These are phyloP conservation scores for Trichoderma oligosporum DNA, from an alignment of 2,329 filamentous ascomycete species.

Conservation along the genomic window DNA sequence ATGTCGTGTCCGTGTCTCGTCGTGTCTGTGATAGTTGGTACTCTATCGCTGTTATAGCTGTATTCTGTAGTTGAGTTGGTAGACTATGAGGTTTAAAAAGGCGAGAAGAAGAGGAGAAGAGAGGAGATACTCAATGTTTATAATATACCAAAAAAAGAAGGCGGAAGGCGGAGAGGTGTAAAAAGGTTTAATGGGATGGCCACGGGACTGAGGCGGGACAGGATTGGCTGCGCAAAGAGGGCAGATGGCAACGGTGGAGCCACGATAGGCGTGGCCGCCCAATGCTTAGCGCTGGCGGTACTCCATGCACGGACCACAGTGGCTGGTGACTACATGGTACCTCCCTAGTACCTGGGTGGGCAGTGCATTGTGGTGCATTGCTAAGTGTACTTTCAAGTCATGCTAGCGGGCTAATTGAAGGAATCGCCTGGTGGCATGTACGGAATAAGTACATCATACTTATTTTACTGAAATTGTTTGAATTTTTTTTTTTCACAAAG, in stretches of 20 bases:
- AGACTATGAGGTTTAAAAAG: background rate
- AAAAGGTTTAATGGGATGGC: slow-evolving; percentile 4
- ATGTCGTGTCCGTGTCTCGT: background rate
- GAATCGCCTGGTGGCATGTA: too few relatives aligned
- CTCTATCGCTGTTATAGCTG: background rate
- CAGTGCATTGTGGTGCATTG: background rate
- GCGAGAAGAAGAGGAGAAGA: background rate
- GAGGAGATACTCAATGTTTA: slow-evolving; percentile 12
- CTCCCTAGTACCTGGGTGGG: background rate
- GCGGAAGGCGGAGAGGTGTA: slow-evolving; percentile 9
- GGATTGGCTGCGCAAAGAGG: slow-evolving; percentile 9
- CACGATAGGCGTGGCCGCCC: slow-evolving; percentile 2
- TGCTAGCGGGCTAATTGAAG: too few relatives aligned
- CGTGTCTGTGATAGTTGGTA: background rate
- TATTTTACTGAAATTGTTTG: too few relatives aligned
- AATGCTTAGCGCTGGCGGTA: slow-evolving; percentile 14
- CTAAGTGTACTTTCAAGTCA: too few relatives aligned
- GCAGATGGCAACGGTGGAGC: slow-evolving; percentile 11
- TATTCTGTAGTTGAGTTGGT: background rate
- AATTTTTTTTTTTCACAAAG: too few relatives aligned
- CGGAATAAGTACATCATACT: too few relatives aligned
- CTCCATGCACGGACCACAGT: slow-evolving; percentile 1
- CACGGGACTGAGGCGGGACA: slow-evolving; percentile 6
- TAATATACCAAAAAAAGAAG: slow-evolving; percentile 6
- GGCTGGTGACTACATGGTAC: background rate